These are phyloP conservation scores for Beta vulgaris DNA, from an alignment of 148 eudicot species.

Conservation along the genomic window DNA sequence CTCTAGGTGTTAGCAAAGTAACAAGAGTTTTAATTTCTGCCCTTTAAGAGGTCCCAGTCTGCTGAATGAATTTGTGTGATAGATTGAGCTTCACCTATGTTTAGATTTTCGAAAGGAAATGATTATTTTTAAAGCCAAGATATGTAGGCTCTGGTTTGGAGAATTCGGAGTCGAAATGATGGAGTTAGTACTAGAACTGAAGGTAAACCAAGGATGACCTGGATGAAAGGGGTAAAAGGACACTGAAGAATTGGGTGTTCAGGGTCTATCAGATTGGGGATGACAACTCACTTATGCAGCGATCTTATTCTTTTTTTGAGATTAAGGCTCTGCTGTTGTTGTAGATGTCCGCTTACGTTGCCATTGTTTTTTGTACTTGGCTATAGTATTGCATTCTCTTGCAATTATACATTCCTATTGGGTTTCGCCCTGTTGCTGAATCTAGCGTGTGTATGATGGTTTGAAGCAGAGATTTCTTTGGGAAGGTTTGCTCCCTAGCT, in stretches of 20 bases:
- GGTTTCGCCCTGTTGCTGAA: background rate
- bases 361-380: background rate
- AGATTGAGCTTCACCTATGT: background rate
- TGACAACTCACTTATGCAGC: background rate
- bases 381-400: background rate
- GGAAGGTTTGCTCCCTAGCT: too few relatives aligned
- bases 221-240: background rate
- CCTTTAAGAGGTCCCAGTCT: background rate
- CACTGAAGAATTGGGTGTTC: background rate
- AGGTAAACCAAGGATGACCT: background rate
- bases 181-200: background rate
- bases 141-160: background rate
- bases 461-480: background rate
- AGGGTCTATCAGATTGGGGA: background rate
- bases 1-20: background rate
- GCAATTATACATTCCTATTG: too few relatives aligned
- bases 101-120: slow-evolving; percentile 3
- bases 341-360: background rate
- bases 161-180: background rate
- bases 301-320: background rate
- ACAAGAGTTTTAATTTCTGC: background rate
- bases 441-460: background rate
- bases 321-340: background rate
- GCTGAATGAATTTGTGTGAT: background rate
- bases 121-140: background rate